Base-by-base conservation (phyloP, 2,329 filamentous ascomycete species). In the Scortechinia acanthostroma region DNA sequence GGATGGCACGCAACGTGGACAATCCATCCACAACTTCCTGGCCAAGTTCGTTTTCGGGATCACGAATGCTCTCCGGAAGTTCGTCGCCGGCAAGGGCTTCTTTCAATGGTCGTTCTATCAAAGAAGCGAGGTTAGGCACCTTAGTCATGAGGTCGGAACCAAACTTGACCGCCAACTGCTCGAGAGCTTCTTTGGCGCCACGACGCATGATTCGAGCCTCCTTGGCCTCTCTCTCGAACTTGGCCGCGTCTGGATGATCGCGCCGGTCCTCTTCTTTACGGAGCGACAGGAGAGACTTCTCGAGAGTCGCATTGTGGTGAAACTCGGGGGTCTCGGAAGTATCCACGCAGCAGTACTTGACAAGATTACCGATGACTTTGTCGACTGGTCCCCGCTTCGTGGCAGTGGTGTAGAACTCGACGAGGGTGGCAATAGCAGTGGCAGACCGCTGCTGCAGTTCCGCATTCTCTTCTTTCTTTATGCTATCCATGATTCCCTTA, bases 311-410 rank as follows among this genome's bases (percentile, higher is more conserved):
- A 56, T 97, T 93, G 21, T 87, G 83, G 3, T 84, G 80, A 60
- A 97, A 97, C 57, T 97, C 93, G 0, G 93, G 93, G 0, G 94
- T 98, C 62, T 98, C 94, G 0, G 93, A 91, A 1, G 94, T 95
- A 60, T 98, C 93, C 56, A 96, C 89, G 58, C 93, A 98, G 51
- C 90, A 95, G 64, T 96, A 98, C 58, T 96, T 97, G 66, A 95
- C 88, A 44, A 98, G 66, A 58, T 98, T 98, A 42, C 88, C 83
- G 21, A 97, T 91, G 14, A 98, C 87, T 67, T 98, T 98, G 61
- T 96, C 91, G 15, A 93, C 91, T 13, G 94, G 89, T 15, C 84
- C 89, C 46, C 83, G 78, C 49, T 91, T 86, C 30, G 88, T 86
- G 46, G 81, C 80, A 35, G 81, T 77, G 3, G 89, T 90, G 55